Base-by-base conservation (phyloP, 1,139 yeast species). In the Kodamaea sp. region DNA sequence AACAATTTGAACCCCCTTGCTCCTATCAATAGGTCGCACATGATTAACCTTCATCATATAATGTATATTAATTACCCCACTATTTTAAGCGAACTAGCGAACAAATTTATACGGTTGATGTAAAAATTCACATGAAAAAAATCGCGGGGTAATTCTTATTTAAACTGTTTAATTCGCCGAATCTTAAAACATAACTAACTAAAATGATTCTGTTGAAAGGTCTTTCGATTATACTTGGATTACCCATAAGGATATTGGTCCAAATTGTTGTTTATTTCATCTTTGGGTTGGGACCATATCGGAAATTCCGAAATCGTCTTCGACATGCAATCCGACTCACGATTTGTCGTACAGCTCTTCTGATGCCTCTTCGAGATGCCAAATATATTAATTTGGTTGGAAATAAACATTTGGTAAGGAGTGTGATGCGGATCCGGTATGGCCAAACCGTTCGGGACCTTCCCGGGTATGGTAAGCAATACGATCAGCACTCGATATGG, bases 401-500 rank as follows among this genome's bases (percentile, higher is more conserved):
- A 22, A 42, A 39, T 15, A 27, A 31, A 3, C 23, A 29, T 6
- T 35, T 50, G 37, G 31, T 50, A 11, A 36, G 37, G 8, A 34
- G 15, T 24, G 39, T 47, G 7, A 10, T 47, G 8, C 41, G 46
- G 4, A 9, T 34, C 5, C 31, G 31, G 22, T 37, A 34, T 31
- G 23, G 28, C 20, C 26, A 32, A 10, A 41, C 46, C 25, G 46
- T 50, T 15, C 36, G 27, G 3, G 27, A 32, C 6, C 35, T 53
- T 22, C 63, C 65, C 4, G 57, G 59, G 7, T 70, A 58, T 40
- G 75, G 75, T 8, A 55, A 58, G 32, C 47, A 46, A 26, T 69
- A 52, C 43, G 70, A 65, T 37, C 46, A 53, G n/a, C 54, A 59
- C 38, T 63, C 70, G 6, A 50, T 56, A 32, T 71, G 76, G 75